Evolutionary conservation across 2,329 filamentous ascomycete genomes (phyloP).

Genomic region (Pseudopithomyces chartarum): DNA sequence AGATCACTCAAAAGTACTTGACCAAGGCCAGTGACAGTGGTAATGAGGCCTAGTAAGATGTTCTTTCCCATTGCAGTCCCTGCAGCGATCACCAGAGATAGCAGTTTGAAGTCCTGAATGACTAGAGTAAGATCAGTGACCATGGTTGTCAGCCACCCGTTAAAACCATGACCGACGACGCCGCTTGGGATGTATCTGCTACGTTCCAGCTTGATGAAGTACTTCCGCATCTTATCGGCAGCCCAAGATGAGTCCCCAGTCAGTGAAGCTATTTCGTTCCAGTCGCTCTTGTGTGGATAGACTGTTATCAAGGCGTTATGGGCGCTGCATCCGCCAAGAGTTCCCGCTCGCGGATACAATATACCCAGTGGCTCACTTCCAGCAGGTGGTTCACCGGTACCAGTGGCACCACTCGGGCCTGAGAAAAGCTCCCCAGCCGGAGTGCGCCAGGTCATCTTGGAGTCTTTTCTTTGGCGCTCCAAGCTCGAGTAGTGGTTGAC

Average conservation of each 20-base stretch:
- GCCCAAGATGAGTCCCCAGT: constrained; percentile 66
- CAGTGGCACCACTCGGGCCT: constrained; percentile 45
- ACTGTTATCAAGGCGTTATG: constrained; percentile 65
- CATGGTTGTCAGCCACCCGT: constrained; percentile 61
- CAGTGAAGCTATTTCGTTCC: constrained; percentile 59
- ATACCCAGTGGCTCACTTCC: constrained; percentile 57
- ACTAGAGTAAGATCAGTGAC: constrained; percentile 57
- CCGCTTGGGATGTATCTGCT: constrained; percentile 55
- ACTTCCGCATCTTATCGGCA: constrained; percentile 63
- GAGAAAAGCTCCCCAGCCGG: constrained; percentile 50
- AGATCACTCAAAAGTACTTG: constrained; percentile 56
- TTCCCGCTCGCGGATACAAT: constrained; percentile 62
- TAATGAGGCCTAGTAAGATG: constrained; percentile 39
- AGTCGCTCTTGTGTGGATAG: constrained; percentile 63
- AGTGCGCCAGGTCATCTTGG: constrained; percentile 50
- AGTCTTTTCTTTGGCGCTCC: constrained; percentile 54
- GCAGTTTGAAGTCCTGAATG: constrained; percentile 57
- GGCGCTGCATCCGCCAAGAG: constrained; percentile 60
- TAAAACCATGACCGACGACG: constrained; percentile 58
- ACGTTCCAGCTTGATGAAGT: constrained; percentile 49
- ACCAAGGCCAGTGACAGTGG: constrained; percentile 51
- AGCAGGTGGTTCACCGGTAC: constrained; percentile 47
- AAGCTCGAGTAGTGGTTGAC: constrained; percentile 63
- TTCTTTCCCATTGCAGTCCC: constrained; percentile 55
- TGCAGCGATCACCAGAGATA: constrained; percentile 57